Evolutionary conservation across 2,329 filamentous ascomycete genomes (phyloP), one percentile per base, ranked within the genome.

Genomic region (Fusarium albidum): DNA sequence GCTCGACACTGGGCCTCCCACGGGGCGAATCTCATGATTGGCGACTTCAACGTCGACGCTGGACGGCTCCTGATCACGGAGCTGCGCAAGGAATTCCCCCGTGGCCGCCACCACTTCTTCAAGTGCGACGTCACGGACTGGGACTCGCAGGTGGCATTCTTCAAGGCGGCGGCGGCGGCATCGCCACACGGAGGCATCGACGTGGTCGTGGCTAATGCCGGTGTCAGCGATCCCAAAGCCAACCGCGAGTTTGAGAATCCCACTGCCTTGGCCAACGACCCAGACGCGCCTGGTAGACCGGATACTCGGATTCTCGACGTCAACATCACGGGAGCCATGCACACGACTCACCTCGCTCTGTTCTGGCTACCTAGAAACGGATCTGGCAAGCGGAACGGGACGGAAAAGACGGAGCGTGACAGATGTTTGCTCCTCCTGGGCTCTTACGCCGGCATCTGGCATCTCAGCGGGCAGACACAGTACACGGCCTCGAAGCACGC

Each of bases 11-110:
- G 47, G 47, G 47, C 47, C 9, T 34, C 28, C 25, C 31, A 43
- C 9, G 39, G 47, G 12, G 47, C 47, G 13, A 49, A 49, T 15
- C 28, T 49, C 31, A 49, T 49, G 47, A 49, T 49, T n/a, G 47
- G 47, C 28, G 47, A 49, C 14, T 43, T 49, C 47, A 49, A 43
- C 17, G 14, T 25, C 9, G 47, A 49, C 15, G 38, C 26, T 7
- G 47, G 47, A 3, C 47, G 44, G 13, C 27, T 21, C 6, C 37
- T 49, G 13, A 14, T 49, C n/a, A 38, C 38, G 3, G 38, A 43
- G 4, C 47, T 49, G 0, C 47, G 39, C n/a, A 26, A 28, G 28
- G 15, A 49, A n/a, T 21, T 28, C 25, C 38, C 38, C 17, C 14
- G 29, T 4, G 47, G 21, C 3, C 15, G 13, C 26, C 47, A 49